Percentiles rank a stretch among this genome's conserved stretches.
Conservation (phyloP, 2,329 filamentous ascomycete species). For the Paraconiothyrium brasiliense region DNA sequence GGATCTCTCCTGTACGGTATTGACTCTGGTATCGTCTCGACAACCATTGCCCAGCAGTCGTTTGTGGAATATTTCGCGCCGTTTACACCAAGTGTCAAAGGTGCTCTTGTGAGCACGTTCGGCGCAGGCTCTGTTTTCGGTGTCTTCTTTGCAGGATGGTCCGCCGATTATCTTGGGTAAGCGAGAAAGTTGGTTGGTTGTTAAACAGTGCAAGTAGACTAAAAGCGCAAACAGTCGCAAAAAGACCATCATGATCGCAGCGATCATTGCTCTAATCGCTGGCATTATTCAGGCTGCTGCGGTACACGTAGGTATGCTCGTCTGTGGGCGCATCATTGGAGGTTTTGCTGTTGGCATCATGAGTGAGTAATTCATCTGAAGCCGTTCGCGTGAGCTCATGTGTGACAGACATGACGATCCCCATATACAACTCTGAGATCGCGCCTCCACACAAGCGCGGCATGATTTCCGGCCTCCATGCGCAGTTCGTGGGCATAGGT, state of each 20-base stretch:
- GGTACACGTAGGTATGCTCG: slow-evolving; percentile 53
- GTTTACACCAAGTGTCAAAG: slow-evolving; percentile 14
- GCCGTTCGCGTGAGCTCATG: slow-evolving; percentile 45
- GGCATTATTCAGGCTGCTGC: slow-evolving; percentile 49
- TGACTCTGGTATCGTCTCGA: slow-evolving; percentile 24
- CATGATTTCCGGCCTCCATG: slow-evolving; percentile 27
- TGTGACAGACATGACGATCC: slow-evolving; percentile 53
- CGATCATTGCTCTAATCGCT: slow-evolving; percentile 41
- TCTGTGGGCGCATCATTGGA: slow-evolving; percentile 59
- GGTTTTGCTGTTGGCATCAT: slow-evolving; percentile 2
- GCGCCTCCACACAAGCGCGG: slow-evolving; percentile 65
- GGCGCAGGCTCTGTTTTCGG: slow-evolving; percentile 20
- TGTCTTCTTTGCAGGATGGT: slow-evolving; percentile 21
- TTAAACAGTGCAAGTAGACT: no score
- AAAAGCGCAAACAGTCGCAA: slow-evolving; percentile 6
- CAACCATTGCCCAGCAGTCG: slow-evolving; percentile 18
- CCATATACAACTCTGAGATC: slow-evolving; percentile 72
- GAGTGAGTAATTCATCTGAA: background rate
- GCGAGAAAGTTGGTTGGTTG: no score
- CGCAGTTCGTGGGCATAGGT: slow-evolving; percentile 18
- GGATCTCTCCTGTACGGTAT: slow-evolving; percentile 18
- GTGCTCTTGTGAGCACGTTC: slow-evolving; percentile 19
- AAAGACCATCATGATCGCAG: slow-evolving; percentile 43
- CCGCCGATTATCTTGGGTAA: slow-evolving; percentile 19
- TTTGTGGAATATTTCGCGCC: slow-evolving; percentile 21